Conservation (phyloP, 2,329 filamentous ascomycete species). For the Aspergillus luchuensis region DNA sequence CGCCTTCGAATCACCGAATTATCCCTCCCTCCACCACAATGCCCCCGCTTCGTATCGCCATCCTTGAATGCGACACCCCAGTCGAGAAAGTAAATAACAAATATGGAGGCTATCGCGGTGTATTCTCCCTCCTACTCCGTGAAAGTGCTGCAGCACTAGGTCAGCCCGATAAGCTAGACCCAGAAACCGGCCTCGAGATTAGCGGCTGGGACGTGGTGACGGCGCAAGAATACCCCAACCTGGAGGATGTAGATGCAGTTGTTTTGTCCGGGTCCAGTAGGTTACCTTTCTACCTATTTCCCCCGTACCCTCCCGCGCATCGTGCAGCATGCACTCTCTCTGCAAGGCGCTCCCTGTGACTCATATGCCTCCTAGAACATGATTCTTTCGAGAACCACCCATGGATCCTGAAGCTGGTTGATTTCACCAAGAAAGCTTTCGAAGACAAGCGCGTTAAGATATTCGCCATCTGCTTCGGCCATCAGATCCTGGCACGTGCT, state of each 20-base stretch:
- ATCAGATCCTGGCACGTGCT: conserved; percentile 79
- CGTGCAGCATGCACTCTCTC: not conserved
- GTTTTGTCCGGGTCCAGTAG: conserved; percentile 73
- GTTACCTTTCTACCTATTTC: conserved; percentile 21
- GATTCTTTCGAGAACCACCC: conserved; percentile 72
- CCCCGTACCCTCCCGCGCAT: not conserved
- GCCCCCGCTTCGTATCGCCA: conserved; percentile 70
- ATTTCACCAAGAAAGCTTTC: conserved; percentile 65
- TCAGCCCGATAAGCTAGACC: conserved; percentile 34
- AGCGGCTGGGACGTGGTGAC: conserved; percentile 72
- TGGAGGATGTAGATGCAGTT: conserved; percentile 77
- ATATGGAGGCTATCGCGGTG: conserved; percentile 72
- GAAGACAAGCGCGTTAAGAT: conserved; percentile 65
- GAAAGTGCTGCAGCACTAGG: conserved; percentile 54
- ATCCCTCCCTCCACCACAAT: conserved; percentile 23
- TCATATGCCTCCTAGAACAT: conserved; percentile 54
- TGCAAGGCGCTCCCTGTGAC: conserved; percentile 1
- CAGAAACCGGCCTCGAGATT: conserved; percentile 56
- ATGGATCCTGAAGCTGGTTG: conserved; percentile 76
- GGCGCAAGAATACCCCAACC: conserved; percentile 66
- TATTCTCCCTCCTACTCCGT: conserved; percentile 65
- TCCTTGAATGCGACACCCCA: conserved; percentile 86
- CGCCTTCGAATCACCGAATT: not conserved
- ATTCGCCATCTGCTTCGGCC: conserved; percentile 85
- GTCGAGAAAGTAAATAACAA: conserved; percentile 63